Evolutionary conservation across 345 rosid species (phyloP), one percentile per base, ranked within the genome.

Genomic region (Orychophragmus violaceus): DNA sequence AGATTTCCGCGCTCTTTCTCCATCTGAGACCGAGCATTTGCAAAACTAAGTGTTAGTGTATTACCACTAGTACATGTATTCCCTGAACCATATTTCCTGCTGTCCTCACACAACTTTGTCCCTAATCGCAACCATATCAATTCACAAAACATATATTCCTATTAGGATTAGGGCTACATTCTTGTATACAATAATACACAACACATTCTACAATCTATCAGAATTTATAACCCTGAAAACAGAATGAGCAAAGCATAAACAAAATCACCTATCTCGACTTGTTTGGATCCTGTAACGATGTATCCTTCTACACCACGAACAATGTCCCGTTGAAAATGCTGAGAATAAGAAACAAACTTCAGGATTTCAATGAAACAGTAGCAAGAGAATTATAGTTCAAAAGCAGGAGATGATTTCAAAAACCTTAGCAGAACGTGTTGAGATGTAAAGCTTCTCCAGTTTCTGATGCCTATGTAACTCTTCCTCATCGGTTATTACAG

Each of bases 231-330:
- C 30, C 37, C n/a, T 10, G 9, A 37, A 49, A 45, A 30, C 56
- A 36, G 44, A 16, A 10, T 21, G 52, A 48, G 45, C 16, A 21
- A 42, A 14, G 48, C 19, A 41, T n/a, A 41, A 9, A 4, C 2
- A 21, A 4, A 27, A 19, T 76, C 53, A 84, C 98, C 98, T 69
- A 92, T 92, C 68, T 92, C 96, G 65, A 92, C 89, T 80, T 87
- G 96, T 71, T 89, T 92, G 44, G 95, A 80, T 63, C 98, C 98
- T 32, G 84, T 83, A 44, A 86, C 85, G 19, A 92, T 82, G 73
- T 85, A 81, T 53, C 96, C 98, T 85, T 89, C 93, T 9, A 87
- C 92, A 21, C 98, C 95, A 25, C 98, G 98, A 35, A 89, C 93
- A 75, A 92, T 82, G 61, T 92, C 93, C 69, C 95, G 82, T 82